Evolutionary conservation across 768 basidiomycete species (phyloP).

Genomic region (Hygrophorus pudorinus): DNA sequence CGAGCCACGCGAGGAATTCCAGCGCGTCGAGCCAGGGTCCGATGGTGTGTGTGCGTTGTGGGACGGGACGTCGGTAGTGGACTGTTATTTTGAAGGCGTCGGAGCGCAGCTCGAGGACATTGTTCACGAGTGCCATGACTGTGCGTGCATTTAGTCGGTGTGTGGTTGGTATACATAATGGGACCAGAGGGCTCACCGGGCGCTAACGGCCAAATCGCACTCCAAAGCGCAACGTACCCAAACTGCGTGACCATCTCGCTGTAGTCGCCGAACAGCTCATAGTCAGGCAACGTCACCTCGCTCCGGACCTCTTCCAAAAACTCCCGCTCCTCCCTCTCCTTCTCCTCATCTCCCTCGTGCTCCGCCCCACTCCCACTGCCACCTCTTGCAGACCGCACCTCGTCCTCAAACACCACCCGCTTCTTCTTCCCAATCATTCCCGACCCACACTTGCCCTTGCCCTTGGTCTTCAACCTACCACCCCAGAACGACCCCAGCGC

Average conservation of each 20-base stretch:
- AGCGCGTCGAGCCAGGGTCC: conserved; percentile 92
- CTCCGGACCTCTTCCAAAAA: conserved; percentile 72
- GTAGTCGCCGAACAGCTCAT: conserved; percentile 80
- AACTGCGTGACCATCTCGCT: conserved; percentile 96
- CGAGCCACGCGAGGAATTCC: conserved; percentile 83
- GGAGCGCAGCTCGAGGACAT: conserved; percentile 82
- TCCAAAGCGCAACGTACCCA: conserved; percentile 89
- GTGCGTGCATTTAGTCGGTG: not conserved
- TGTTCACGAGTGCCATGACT: conserved; percentile 85
- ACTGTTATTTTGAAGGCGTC: conserved; percentile 94
- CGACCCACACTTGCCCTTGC: no score
- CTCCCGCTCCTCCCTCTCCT: conserved; percentile 70
- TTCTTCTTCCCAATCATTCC: conserved; percentile 49
- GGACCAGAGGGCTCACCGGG: conserved; percentile 37
- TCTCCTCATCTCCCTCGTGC: conserved; percentile 33
- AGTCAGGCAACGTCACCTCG: conserved; percentile 73
- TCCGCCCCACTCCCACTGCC: conserved; percentile 6
- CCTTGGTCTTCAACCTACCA: no score
- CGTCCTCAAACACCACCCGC: conserved; percentile 64
- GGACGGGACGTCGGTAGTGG: conserved; percentile 77
- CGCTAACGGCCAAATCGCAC: conserved; percentile 88
- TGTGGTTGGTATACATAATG: not conserved
- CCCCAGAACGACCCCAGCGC: conserved; percentile 1
- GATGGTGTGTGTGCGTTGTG: conserved; percentile 80
- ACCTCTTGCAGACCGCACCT: conserved; percentile 20